These are phyloP conservation scores for Elaeis oleifera DNA, from an alignment of 202 grass and related monocot species.

Conservation along the genomic window DNA sequence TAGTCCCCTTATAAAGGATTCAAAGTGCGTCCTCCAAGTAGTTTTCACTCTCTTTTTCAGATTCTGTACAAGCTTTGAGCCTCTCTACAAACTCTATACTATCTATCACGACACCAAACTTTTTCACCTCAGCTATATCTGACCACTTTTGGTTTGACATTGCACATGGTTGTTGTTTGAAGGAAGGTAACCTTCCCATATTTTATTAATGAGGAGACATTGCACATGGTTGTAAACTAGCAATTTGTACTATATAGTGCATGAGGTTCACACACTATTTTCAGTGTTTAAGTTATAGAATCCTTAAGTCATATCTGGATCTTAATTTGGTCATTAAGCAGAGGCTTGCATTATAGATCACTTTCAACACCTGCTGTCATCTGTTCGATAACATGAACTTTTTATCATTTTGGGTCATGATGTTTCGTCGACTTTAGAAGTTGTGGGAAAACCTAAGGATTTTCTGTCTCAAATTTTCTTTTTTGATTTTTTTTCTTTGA, in stretches of 20 bases:
- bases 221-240: too few species aligned
- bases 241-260: too few species aligned
- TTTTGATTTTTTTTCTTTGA: too few species aligned
- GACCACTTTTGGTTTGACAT: too few species aligned
- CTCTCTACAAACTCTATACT: conserved; percentile 31
- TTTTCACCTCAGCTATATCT: too few species aligned
- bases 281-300: too few species aligned
- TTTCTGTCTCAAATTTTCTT: neutral
- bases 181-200: too few species aligned
- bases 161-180: neutral
- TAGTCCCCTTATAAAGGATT: conserved; percentile 44
- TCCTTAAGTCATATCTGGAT: neutral
- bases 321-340: neutral
- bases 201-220: too few species aligned
- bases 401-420: too few species aligned
- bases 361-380: neutral
- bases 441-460: neutral
- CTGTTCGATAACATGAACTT: too few species aligned
- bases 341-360: neutral
- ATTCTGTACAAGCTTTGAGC: conserved; percentile 56
- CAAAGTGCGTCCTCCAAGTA: conserved; percentile 86
- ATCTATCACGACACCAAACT: neutral
- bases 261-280: too few species aligned
- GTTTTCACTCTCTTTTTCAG: conserved; percentile 61
- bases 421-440: neutral